These are phyloP conservation scores for Chenopodium suecicum DNA, from an alignment of 148 eudicot species.

Conservation along the genomic window DNA sequence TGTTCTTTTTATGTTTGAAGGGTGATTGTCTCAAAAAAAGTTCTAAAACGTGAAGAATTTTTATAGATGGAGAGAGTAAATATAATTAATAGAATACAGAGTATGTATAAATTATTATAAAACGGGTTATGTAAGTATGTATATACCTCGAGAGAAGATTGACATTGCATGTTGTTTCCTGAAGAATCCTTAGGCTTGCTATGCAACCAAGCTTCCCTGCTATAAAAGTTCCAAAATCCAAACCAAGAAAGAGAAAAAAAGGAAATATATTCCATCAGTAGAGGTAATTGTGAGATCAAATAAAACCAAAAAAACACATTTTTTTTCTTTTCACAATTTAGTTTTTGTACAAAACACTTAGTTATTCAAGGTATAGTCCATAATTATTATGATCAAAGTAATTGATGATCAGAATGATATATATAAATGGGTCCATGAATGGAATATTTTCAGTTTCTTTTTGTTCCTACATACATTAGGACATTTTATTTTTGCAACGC, in stretches of 20 bases:
- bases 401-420: not conserved
- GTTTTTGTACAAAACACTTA: not conserved
- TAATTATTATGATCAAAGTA: not conserved
- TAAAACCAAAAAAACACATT: not conserved
- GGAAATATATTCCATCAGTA: constrained; percentile 42
- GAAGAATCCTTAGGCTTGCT: constrained; percentile 57
- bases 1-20: too few relatives aligned
- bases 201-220: constrained; percentile 95
- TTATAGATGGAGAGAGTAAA: too few relatives aligned
- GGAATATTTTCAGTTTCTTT: constrained; percentile 20
- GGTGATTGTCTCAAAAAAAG: too few relatives aligned
- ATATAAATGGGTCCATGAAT: not conserved
- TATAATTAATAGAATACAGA: too few relatives aligned
- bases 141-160: constrained; percentile 73
- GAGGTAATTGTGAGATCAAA: constrained; percentile 26
- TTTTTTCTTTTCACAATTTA: not conserved
- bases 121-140: not conserved
- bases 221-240: constrained; percentile 32
- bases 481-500: not conserved
- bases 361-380: not conserved
- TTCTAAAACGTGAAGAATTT: too few relatives aligned
- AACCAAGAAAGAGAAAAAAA: constrained; percentile 16
- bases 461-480: constrained; percentile 4
- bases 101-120: too few relatives aligned
- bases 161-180: constrained; percentile 47